phyloP scores from a whole-genome alignment of 768 basidiomycete species.

The Mycena alexandri region DNA sequence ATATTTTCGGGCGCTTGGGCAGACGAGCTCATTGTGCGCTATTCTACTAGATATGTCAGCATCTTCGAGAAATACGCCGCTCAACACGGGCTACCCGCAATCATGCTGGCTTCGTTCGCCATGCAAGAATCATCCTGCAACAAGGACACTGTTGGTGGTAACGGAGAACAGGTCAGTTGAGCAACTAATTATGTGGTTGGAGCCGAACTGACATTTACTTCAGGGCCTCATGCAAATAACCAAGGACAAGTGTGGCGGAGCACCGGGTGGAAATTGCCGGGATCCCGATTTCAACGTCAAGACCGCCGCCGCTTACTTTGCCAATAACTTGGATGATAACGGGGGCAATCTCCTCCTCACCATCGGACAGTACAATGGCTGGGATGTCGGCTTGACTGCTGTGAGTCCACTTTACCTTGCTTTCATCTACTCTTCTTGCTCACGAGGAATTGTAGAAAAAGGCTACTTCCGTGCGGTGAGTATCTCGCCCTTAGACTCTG shows the following conservation, averaged over 20 bases:
- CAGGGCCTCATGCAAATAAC: conserved; percentile 88
- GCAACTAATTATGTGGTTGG: too few species aligned
- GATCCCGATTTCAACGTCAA: conserved; percentile 77
- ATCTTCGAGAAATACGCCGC: conserved; percentile 72
- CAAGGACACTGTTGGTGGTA: conserved; percentile 73
- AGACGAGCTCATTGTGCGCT: background rate
- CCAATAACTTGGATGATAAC: conserved; percentile 59
- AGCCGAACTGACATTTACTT: too few species aligned
- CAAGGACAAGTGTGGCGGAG: conserved; percentile 77
- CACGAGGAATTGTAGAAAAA: conserved; percentile 49
- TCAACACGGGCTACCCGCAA: conserved; percentile 70
- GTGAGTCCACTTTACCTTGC: conserved; percentile 49
- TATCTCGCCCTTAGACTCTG: conserved; percentile 50
- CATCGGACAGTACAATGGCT: conserved; percentile 85
- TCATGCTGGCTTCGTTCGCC: conserved; percentile 87
- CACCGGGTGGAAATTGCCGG: conserved; percentile 61
- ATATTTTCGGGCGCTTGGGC: conserved; percentile 37
- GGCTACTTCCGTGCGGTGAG: conserved; percentile 69
- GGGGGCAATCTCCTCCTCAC: conserved; percentile 67
- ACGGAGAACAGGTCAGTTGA: conserved; percentile 68
- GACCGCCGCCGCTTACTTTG: conserved; percentile 74
- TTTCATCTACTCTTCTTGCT: background rate
- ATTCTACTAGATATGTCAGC: conserved; percentile 9
- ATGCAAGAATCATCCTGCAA: conserved; percentile 89
- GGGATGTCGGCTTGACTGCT: conserved; percentile 69